A percentile compares a stretch with the other conserved stretches of the same genome.
These are phyloP conservation scores for Wickerhamiella kazuoi DNA, from an alignment of 805 yeast genomes.

Conservation along the genomic window DNA sequence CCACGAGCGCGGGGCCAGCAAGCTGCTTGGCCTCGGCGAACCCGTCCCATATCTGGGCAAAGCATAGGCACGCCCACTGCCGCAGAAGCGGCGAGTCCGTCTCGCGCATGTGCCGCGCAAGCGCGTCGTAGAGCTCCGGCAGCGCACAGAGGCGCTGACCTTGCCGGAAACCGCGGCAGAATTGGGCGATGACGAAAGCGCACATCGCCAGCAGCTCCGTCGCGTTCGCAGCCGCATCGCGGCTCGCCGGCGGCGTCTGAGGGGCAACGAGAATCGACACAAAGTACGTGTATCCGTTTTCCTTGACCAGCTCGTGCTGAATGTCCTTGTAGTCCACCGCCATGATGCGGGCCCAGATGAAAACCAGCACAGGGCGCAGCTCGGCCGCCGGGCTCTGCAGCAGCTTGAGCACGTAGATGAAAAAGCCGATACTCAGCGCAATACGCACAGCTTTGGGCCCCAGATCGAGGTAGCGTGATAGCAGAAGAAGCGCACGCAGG, in stretches of 20 bases:
- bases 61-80: constrained; percentile 81
- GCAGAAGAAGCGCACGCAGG: constrained; percentile 64
- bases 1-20: constrained; percentile 29
- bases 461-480: constrained; percentile 73
- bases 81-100: constrained; percentile 74
- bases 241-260: constrained; percentile 9
- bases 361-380: constrained; percentile 79
- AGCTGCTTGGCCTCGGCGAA: constrained; percentile 61
- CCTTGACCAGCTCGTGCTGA: constrained; percentile 82
- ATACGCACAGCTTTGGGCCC: constrained; percentile 97
- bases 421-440: constrained; percentile 84
- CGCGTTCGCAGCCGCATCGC: neutral
- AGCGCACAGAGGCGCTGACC: constrained; percentile 73
- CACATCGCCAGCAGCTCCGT: constrained; percentile 86
- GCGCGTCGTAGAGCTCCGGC: constrained; percentile 49
- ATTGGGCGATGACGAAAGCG: constrained; percentile 72
- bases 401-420: constrained; percentile 80
- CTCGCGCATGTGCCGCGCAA: constrained; percentile 45
- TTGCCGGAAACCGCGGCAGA: constrained; percentile 58
- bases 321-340: constrained; percentile 82
- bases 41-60: constrained; percentile 44
- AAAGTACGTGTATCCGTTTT: constrained; percentile 77
- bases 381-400: constrained; percentile 92
- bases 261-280: constrained; percentile 45
- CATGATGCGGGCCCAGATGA: constrained; percentile 96